These are phyloP conservation scores for Diospyros kaki DNA, from an alignment of 148 eudicot species.

Conservation along the genomic window DNA sequence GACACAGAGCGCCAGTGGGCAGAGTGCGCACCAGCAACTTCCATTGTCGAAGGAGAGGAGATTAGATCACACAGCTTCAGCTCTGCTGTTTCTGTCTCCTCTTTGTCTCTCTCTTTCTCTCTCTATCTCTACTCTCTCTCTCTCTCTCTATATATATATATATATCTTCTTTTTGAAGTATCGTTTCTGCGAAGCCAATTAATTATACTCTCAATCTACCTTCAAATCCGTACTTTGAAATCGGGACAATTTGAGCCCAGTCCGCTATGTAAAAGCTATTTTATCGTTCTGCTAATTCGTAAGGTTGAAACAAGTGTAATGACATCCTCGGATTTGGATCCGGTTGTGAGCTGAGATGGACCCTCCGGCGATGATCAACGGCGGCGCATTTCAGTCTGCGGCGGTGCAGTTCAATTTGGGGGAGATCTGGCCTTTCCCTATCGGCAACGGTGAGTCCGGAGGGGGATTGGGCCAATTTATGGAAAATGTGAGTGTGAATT, in stretches of 20 bases:
- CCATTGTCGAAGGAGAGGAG: conserved; percentile 21
- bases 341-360: conserved; percentile 29
- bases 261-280: background rate
- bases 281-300: background rate
- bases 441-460: conserved; percentile 19
- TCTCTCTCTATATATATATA: too few relatives aligned
- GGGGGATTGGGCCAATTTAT: conserved; percentile 10
- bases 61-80: conserved; percentile 7
- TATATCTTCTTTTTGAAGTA: background rate
- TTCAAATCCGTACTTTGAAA: background rate
- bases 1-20: conserved; percentile 9
- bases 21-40: conserved; percentile 28
- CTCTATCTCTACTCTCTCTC: background rate
- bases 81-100: conserved; percentile 9
- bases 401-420: conserved; percentile 39
- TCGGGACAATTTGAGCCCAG: background rate
- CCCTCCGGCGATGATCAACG: conserved; percentile 45
- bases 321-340: conserved; percentile 3
- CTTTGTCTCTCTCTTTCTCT: conserved; percentile 2
- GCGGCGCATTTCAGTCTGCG: conserved; percentile 21
- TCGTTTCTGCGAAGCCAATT: background rate
- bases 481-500: conserved; percentile 2
- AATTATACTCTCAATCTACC: background rate
- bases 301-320: background rate
- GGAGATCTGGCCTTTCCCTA: conserved; percentile 72